Conservation (phyloP, 768 basidiomycete species). For the Boletus sp. region DNA sequence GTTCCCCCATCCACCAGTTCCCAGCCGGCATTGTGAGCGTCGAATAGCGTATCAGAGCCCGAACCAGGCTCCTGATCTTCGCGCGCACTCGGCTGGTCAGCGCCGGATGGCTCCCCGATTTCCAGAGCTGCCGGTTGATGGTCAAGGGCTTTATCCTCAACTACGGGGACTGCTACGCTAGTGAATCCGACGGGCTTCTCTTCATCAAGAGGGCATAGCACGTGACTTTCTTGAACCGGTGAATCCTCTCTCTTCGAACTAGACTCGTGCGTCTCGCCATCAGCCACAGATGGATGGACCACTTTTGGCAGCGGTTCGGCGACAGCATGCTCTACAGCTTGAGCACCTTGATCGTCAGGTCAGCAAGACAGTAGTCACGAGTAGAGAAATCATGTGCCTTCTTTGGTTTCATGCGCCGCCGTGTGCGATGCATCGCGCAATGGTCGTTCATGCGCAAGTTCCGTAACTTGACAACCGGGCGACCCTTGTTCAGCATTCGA, state of each 20-base stretch:
- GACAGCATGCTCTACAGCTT: slow-evolving; percentile 37
- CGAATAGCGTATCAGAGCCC: slow-evolving; percentile 8
- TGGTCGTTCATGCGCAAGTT: slow-evolving; percentile 38
- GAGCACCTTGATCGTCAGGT: slow-evolving; percentile 36
- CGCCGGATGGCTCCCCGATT: slow-evolving; percentile 22
- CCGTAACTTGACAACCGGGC: slow-evolving; percentile 41
- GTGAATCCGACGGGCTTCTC: slow-evolving; percentile 54
- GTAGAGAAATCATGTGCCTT: slow-evolving; percentile 42
- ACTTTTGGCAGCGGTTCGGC: slow-evolving; percentile 35
- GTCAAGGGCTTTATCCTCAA: slow-evolving; percentile 66
- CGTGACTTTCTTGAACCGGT: slow-evolving; percentile 47
- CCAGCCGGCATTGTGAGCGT: slow-evolving; percentile 40
- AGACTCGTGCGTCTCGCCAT: neutral
- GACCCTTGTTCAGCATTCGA: slow-evolving; percentile 65
- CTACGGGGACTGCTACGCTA: slow-evolving; percentile 58
- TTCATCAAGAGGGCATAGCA: slow-evolving; percentile 50
- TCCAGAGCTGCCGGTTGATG: slow-evolving; percentile 37
- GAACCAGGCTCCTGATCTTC: slow-evolving; percentile 9
- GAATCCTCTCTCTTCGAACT: slow-evolving; percentile 27
- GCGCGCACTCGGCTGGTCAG: slow-evolving; percentile 25
- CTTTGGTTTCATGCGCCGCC: slow-evolving; percentile 38
- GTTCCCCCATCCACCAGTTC: slow-evolving; percentile 42
- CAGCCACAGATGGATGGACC: slow-evolving; percentile 32
- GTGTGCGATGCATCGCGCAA: slow-evolving; percentile 34
- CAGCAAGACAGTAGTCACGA: neutral